phyloP scores from a whole-genome alignment of 768 basidiomycete genomes.

The Naganishia kalamii region DNA sequence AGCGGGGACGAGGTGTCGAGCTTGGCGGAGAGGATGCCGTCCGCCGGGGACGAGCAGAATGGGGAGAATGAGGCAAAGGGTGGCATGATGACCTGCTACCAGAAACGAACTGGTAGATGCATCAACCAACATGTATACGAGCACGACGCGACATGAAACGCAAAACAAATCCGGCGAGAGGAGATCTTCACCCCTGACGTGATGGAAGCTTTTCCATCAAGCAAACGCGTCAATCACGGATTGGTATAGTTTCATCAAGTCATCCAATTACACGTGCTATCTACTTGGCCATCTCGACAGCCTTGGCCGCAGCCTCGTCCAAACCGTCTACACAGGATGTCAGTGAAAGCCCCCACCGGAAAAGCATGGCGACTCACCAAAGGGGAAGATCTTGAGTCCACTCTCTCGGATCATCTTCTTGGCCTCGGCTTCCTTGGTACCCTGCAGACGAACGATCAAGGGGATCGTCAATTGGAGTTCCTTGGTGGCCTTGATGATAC shows the following conservation, averaged over 20 bases:
- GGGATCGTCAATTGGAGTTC: constrained; percentile 80
- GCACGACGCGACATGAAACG: neutral
- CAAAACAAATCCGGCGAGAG: no score
- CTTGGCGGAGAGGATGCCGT: constrained; percentile 53
- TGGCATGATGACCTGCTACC: constrained; percentile 15
- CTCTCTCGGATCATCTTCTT: constrained; percentile 95
- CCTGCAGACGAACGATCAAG: constrained; percentile 87
- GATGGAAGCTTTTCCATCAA: neutral
- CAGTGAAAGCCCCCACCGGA: neutral
- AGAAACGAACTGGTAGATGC: no score
- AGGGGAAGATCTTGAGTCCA: constrained; percentile 85
- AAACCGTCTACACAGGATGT: constrained; percentile 58
- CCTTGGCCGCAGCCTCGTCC: constrained; percentile 71
- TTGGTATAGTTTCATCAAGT: no score
- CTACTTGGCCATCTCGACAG: constrained; percentile 47
- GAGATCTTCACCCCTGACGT: neutral
- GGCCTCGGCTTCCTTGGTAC: constrained; percentile 91
- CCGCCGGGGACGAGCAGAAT: constrained; percentile 18
- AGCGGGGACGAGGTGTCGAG: constrained; percentile 70
- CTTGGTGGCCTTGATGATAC: constrained; percentile 95
- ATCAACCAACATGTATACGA: no score
- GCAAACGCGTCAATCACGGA: no score
- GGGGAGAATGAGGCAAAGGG: constrained; percentile 22
- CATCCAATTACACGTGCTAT: neutral
- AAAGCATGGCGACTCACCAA: constrained; percentile 43